phyloP scores from a whole-genome alignment of 2,329 filamentous ascomycete genomes.

The Arachnopeziza araneosa region DNA sequence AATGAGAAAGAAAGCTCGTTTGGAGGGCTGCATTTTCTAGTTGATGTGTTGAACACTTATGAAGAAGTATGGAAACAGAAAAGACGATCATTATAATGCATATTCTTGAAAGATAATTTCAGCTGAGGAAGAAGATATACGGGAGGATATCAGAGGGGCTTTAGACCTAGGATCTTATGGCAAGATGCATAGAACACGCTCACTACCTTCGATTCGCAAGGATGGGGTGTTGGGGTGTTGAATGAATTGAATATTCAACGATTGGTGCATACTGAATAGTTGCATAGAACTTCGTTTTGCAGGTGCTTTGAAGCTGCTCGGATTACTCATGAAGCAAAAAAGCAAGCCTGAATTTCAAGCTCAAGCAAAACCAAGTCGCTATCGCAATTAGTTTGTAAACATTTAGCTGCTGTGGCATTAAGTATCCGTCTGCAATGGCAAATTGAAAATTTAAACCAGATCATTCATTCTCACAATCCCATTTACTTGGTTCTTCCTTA shows the following conservation, averaged over 20 bases:
- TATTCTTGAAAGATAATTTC: background rate
- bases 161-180: background rate
- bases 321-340: too few species aligned
- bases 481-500: too few species aligned
- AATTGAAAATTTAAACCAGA: too few species aligned
- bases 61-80: background rate
- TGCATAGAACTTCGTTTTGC: too few species aligned
- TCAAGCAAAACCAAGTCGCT: too few species aligned
- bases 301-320: too few species aligned
- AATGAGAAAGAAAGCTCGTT: background rate
- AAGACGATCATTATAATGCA: background rate
- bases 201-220: background rate
- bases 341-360: too few species aligned
- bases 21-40: background rate
- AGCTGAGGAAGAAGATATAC: background rate
- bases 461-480: too few species aligned
- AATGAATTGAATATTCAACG: background rate
- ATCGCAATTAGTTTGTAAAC: too few species aligned
- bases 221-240: background rate
- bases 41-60: background rate
- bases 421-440: too few species aligned
- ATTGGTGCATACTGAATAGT: background rate
- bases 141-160: background rate
- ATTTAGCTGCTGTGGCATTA: too few species aligned
- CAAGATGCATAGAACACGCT: background rate